Evolutionary conservation across 2,329 filamentous ascomycete genomes (phyloP).

Genomic region (Epichloe glyceriae): DNA sequence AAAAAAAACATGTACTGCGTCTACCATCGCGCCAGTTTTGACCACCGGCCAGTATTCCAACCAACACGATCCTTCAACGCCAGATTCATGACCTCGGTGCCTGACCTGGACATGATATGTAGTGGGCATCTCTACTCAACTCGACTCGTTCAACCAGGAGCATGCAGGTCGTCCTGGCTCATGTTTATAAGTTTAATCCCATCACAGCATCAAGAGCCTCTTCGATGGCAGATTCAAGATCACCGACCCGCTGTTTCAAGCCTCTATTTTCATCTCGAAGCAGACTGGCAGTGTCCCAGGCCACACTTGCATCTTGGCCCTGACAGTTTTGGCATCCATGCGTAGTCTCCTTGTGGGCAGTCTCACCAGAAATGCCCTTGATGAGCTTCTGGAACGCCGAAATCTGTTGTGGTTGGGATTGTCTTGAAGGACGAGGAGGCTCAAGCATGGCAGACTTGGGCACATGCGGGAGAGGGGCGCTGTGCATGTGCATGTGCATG

Average conservation of each 20-base stretch:
- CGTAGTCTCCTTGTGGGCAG: constrained; percentile 12
- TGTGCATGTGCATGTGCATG: neutral
- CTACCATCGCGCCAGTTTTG: neutral
- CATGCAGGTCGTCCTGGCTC: neutral
- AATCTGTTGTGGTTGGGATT: constrained; percentile 17
- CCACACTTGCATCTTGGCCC: constrained; percentile 44
- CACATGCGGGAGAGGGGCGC: constrained; percentile 7
- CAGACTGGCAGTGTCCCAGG: constrained; percentile 52
- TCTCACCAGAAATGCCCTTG: constrained; percentile 27
- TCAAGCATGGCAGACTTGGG: constrained; percentile 15
- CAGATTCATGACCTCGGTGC: neutral
- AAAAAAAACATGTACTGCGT: neutral
- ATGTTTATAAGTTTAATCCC: constrained; percentile 22
- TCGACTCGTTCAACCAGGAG: neutral
- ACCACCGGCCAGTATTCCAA: neutral
- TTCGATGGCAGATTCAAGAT: constrained; percentile 48
- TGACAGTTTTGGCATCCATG: constrained; percentile 41
- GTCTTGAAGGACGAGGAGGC: constrained; percentile 22
- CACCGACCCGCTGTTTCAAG: constrained; percentile 44
- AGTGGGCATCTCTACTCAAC: neutral
- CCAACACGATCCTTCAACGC: neutral
- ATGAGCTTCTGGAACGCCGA: constrained; percentile 29
- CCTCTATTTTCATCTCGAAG: constrained; percentile 49
- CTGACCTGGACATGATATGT: neutral
- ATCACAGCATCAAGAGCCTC: constrained; percentile 47